phyloP scores from a whole-genome alignment of 768 basidiomycete genomes.

The Tylopilus vinaceipallidus region DNA sequence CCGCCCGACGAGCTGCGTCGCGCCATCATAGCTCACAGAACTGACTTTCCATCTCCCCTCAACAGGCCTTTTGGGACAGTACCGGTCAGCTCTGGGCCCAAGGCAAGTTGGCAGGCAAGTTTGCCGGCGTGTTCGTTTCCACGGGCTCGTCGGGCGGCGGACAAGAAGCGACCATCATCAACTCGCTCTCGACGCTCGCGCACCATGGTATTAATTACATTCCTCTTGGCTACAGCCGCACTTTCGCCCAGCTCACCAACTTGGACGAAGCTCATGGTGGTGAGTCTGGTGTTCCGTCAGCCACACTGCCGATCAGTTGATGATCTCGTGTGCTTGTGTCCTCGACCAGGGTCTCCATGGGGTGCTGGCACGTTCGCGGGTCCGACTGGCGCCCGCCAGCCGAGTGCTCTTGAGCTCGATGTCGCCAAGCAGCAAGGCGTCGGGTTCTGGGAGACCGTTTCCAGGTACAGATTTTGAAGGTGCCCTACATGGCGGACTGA shows the following conservation, averaged over 20 bases:
- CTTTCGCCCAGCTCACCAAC: slow-evolving; percentile 43
- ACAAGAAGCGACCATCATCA: slow-evolving; percentile 60
- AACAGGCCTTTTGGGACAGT: slow-evolving; percentile 68
- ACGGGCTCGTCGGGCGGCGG: slow-evolving; percentile 73
- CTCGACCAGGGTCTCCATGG: slow-evolving; percentile 63
- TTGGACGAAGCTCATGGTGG: slow-evolving; percentile 57
- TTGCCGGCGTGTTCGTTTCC: slow-evolving; percentile 72
- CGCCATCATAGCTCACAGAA: not conserved
- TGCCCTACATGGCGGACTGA: not conserved
- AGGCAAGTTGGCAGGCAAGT: slow-evolving; percentile 69
- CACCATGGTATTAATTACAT: slow-evolving; percentile 76
- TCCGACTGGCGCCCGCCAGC: slow-evolving; percentile 46
- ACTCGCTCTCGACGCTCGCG: slow-evolving; percentile 52
- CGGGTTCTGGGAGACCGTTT: slow-evolving; percentile 48
- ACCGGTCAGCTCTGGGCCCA: slow-evolving; percentile 65
- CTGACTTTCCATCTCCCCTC: not conserved
- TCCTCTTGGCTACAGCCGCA: slow-evolving; percentile 62
- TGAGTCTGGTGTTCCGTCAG: slow-evolving; percentile 26
- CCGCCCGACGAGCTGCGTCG: not conserved
- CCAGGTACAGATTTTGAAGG: slow-evolving; percentile 35
- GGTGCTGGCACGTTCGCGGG: slow-evolving; percentile 67
- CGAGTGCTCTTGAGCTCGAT: slow-evolving; percentile 48
- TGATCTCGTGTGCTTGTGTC: not conserved
- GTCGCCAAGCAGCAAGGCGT: slow-evolving; percentile 52
- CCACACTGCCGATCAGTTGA: not conserved